phyloP scores from a whole-genome alignment of 768 basidiomycete genomes.

The Leucocoprinus leucothites region DNA sequence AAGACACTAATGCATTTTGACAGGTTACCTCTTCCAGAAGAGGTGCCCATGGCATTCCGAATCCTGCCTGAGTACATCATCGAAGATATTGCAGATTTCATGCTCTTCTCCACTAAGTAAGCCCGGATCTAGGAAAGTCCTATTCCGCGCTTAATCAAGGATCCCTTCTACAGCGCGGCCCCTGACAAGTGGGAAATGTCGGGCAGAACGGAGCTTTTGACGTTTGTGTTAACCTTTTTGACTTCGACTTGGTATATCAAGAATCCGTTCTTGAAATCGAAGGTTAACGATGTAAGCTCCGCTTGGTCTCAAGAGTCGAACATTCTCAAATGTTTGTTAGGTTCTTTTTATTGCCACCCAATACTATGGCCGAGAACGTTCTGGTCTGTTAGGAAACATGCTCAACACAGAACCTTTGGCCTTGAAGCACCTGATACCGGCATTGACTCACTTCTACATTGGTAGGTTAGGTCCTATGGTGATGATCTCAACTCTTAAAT shows the following conservation, averaged over 20 bases:
- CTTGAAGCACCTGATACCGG: constrained; percentile 84
- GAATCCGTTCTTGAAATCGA: constrained; percentile 96
- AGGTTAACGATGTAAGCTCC: constrained; percentile 81
- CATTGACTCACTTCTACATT: constrained; percentile 92
- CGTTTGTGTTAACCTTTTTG: constrained; percentile 88
- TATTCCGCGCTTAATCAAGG: not conserved
- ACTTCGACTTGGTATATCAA: constrained; percentile 97
- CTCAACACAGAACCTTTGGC: constrained; percentile 85
- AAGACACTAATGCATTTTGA: not conserved
- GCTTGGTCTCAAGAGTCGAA: not conserved
- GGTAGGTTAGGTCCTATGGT: constrained; percentile 43
- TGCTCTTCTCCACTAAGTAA: constrained; percentile 80
- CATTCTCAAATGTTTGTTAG: constrained; percentile 31
- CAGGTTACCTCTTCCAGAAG: constrained; percentile 82
- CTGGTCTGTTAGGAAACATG: constrained; percentile 77
- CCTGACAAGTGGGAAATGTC: constrained; percentile 82
- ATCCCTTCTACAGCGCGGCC: constrained; percentile 38
- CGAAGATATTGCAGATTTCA: constrained; percentile 91
- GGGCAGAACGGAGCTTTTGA: constrained; percentile 83
- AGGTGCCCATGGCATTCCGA: constrained; percentile 82
- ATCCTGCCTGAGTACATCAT: constrained; percentile 91
- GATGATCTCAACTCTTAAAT: not conserved
- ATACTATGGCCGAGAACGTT: constrained; percentile 60
- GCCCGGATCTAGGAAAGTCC: constrained; percentile 17
- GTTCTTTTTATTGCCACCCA: constrained; percentile 73